Evolutionary conservation across 371 early-diverging fungal genomes (phyloP).

Genomic region (Gilbertella persicaria): DNA sequence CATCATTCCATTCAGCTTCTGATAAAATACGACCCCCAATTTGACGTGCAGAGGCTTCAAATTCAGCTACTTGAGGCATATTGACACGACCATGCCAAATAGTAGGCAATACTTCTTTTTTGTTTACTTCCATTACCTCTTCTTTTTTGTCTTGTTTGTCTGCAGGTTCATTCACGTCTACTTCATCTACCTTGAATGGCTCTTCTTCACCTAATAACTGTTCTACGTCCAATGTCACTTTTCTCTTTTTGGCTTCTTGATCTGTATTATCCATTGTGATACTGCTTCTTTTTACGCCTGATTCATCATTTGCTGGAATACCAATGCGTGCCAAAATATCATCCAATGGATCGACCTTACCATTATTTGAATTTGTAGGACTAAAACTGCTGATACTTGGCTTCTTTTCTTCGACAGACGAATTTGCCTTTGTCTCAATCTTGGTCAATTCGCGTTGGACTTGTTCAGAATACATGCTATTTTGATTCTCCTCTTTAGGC

Average conservation of each 20-base stretch:
- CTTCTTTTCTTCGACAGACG: slow-evolving; percentile 6
- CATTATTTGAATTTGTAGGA: slow-evolving; percentile 5
- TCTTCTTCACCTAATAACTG: slow-evolving; percentile 35
- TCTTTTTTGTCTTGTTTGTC: slow-evolving; percentile 12
- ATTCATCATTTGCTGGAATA: slow-evolving; percentile 16
- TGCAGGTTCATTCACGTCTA: slow-evolving; percentile 13
- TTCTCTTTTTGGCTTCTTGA: slow-evolving; percentile 31
- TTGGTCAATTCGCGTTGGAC: slow-evolving; percentile 4
- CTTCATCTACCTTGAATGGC: slow-evolving; percentile 27
- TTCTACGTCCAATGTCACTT: slow-evolving; percentile 34
- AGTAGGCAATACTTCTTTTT: slow-evolving; percentile 19
- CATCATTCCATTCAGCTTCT: slow-evolving; percentile 57
- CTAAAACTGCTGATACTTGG: neutral
- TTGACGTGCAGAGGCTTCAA: slow-evolving; percentile 60
- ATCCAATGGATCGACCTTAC: slow-evolving; percentile 26
- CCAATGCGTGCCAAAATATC: slow-evolving; percentile 42
- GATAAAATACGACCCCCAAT: slow-evolving; percentile 57
- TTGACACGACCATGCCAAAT: slow-evolving; percentile 70
- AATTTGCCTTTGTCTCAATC: slow-evolving; percentile 14
- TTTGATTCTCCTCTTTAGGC: slow-evolving; percentile 18
- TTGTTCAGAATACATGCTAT: slow-evolving; percentile 16
- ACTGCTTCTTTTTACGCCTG: slow-evolving; percentile 6
- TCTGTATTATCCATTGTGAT: neutral
- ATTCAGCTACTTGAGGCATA: slow-evolving; percentile 71
- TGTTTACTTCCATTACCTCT: slow-evolving; percentile 15